Percentiles rank a stretch among this genome's conserved stretches.
phyloP scores from a whole-genome alignment of 345 rosid genomes.

The Populus pruinosa region DNA sequence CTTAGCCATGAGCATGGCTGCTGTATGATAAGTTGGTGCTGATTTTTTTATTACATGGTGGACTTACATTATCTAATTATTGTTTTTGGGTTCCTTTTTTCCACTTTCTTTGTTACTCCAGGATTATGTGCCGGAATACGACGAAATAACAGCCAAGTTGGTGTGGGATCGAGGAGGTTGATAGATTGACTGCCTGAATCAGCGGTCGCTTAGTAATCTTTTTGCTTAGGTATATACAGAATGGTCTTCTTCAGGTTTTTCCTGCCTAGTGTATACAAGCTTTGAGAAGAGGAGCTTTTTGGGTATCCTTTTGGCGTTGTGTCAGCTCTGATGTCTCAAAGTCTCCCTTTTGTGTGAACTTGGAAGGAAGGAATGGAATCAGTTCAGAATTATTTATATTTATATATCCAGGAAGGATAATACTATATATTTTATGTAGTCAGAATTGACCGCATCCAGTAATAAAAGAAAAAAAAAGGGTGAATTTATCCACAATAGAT shows the following conservation, averaged over 20 bases:
- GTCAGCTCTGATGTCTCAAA: not conserved
- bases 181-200: slow-evolving; percentile 56
- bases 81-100: not conserved
- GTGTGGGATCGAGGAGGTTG: slow-evolving; percentile 74
- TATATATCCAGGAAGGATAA: not conserved
- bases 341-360: slow-evolving; percentile 9
- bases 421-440: not conserved
- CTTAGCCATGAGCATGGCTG: not conserved
- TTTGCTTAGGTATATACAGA: not conserved
- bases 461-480: too few species aligned
- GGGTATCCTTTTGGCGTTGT: not conserved
- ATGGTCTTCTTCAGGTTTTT: not conserved
- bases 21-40: not conserved
- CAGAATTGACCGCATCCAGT: not conserved
- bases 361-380: not conserved
- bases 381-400: slow-evolving; percentile 4
- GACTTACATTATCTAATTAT: not conserved
- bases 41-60: not conserved
- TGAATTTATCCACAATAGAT: not conserved
- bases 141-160: slow-evolving; percentile 71
- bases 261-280: not conserved
- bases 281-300: not conserved
- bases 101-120: not conserved
- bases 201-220: slow-evolving; percentile 45
- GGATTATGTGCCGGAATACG: slow-evolving; percentile 75